Evolutionary conservation across 2,329 filamentous ascomycete species (phyloP).

Genomic region (Macrophomina phaseolina): DNA sequence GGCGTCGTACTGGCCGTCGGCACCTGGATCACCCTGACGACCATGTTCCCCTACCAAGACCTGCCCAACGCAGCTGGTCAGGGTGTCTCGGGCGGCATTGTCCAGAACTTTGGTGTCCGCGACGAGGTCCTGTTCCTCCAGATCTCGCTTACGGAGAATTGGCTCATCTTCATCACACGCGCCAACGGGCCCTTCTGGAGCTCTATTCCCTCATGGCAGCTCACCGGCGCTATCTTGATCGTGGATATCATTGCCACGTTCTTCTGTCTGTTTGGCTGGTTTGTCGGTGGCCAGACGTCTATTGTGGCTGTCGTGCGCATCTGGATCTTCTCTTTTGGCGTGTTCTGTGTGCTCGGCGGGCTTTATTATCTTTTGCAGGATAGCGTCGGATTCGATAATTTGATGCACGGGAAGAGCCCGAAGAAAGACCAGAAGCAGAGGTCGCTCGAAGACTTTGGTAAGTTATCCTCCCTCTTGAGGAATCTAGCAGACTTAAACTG

Average conservation of each 20-base stretch:
- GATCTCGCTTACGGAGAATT: slow-evolving; percentile 91
- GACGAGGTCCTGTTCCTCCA: slow-evolving; percentile 87
- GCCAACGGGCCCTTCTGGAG: slow-evolving; percentile 93
- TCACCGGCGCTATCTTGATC: slow-evolving; percentile 75
- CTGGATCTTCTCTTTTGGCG: slow-evolving; percentile 89
- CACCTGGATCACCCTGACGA: slow-evolving; percentile 88
- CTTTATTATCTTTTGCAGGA: slow-evolving; percentile 82
- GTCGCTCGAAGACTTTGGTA: slow-evolving; percentile 87
- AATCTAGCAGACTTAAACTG: slow-evolving; percentile 47
- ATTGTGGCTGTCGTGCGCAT: slow-evolving; percentile 86
- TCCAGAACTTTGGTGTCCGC: slow-evolving; percentile 84
- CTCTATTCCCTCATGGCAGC: slow-evolving; percentile 84
- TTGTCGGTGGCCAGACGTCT: slow-evolving; percentile 71
- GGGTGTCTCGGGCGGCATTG: slow-evolving; percentile 77
- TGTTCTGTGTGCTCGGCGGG: slow-evolving; percentile 83
- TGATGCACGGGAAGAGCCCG: slow-evolving; percentile 88
- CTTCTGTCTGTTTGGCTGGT: slow-evolving; percentile 87
- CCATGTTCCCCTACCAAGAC: slow-evolving; percentile 66
- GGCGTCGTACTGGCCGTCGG: slow-evolving; percentile 80
- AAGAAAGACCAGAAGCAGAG: slow-evolving; percentile 84
- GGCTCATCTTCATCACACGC: slow-evolving; percentile 96
- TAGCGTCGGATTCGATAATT: slow-evolving; percentile 82
- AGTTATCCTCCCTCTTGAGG: slow-evolving; percentile 49
- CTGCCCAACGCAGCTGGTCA: slow-evolving; percentile 44
- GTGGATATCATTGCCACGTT: slow-evolving; percentile 85